Conservation (phyloP, 345 rosid genomes). For the Erodium maritimum region DNA sequence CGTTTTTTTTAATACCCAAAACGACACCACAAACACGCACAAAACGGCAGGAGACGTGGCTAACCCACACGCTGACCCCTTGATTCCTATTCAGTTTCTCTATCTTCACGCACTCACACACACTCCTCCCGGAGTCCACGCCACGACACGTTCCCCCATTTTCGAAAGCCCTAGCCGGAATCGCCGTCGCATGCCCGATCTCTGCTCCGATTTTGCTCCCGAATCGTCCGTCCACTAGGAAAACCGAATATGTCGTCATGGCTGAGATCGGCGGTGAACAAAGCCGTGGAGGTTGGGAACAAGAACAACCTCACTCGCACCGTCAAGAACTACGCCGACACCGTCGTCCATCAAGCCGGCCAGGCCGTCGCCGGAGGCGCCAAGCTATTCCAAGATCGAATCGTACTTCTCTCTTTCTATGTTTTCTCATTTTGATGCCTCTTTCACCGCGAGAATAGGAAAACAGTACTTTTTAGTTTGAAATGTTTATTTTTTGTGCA, state of each 20-base stretch:
- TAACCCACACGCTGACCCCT: background rate
- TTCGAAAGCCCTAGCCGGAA: background rate
- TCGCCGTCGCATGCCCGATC: background rate
- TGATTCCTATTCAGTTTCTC: background rate
- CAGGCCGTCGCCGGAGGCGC: conserved; percentile 97
- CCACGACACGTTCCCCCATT: background rate
- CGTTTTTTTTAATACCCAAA: background rate
- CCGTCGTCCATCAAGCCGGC: conserved; percentile 95
- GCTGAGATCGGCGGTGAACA: conserved; percentile 78
- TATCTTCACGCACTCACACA: too few relatives aligned
- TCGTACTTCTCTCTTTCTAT: conserved; percentile 29
- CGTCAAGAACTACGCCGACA: conserved; percentile 79
- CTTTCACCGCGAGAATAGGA: background rate
- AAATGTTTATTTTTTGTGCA: background rate
- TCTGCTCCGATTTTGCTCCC: background rate
- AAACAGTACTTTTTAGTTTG: background rate
- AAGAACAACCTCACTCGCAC: conserved; percentile 83
- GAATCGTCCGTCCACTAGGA: background rate
- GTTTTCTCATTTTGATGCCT: background rate
- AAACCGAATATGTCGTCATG: conserved; percentile 41
- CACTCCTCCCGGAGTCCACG: background rate
- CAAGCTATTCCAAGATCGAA: conserved; percentile 87
- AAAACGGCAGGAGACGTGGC: background rate
- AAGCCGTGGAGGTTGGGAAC: conserved; percentile 95
- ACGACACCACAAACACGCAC: background rate